Percentiles rank a stretch among this genome's conserved stretches.
These are phyloP conservation scores for Cyberlindnera mrakii DNA, from an alignment of 805 yeast species.

Conservation along the genomic window DNA sequence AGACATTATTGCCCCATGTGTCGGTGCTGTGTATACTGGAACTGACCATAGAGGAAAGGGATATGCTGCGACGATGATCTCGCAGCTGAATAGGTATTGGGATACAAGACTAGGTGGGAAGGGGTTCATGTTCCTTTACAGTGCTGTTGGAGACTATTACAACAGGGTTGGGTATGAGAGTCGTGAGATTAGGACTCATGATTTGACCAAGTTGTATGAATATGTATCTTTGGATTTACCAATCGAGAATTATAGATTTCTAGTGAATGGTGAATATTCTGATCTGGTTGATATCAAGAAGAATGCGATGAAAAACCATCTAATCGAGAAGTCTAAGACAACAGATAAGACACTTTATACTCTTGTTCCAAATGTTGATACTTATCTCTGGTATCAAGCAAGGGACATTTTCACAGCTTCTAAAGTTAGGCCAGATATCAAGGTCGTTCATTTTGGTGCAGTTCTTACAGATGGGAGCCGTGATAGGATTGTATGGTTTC, in stretches of 20 bases:
- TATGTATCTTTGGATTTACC: constrained; percentile 7
- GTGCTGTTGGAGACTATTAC: constrained; percentile 69
- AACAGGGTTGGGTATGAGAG: constrained; percentile 51
- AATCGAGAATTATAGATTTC: constrained; percentile 12
- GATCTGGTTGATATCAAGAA: constrained; percentile 25
- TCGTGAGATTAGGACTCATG: constrained; percentile 31
- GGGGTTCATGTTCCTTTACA: constrained; percentile 46
- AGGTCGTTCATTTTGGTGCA: constrained; percentile 24
- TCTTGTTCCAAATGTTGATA: constrained; percentile 30
- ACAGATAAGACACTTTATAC: constrained; percentile 22
- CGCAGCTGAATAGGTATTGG: constrained; percentile 27
- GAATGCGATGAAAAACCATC: constrained; percentile 12
- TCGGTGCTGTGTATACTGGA: constrained; percentile 58
- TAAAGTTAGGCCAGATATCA: constrained; percentile 13
- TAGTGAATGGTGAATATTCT: constrained; percentile 27
- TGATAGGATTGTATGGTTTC: constrained; percentile 39
- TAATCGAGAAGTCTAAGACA: constrained; percentile 17
- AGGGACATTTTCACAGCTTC: constrained; percentile 33
- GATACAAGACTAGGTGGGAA: constrained; percentile 28
- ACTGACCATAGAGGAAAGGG: constrained; percentile 45
- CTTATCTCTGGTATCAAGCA: constrained; percentile 37
- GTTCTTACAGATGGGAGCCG: constrained; percentile 14
- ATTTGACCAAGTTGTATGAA: constrained; percentile 13
- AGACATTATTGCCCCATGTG: constrained; percentile 30
- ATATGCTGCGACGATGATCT: constrained; percentile 46